Percentiles rank a stretch among this genome's conserved stretches.
Evolutionary conservation across 73 alveolate genomes (phyloP).

Genomic region (Tetrahymena malaccensis): DNA sequence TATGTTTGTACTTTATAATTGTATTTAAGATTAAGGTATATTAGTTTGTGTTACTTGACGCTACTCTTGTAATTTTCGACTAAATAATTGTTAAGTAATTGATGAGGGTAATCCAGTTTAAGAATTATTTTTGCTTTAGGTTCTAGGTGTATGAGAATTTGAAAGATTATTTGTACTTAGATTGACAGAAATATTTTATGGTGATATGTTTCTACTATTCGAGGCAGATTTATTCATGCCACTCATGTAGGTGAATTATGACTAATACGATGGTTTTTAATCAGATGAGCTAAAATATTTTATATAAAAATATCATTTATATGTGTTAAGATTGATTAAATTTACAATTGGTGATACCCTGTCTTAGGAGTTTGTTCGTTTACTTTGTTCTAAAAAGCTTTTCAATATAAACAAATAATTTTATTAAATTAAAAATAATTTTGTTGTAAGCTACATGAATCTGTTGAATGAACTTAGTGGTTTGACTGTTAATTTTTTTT

Average conservation of each 20-base stretch:
- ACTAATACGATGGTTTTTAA: not conserved
- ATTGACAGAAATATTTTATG: not conserved
- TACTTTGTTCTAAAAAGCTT: not conserved
- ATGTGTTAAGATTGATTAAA: not conserved
- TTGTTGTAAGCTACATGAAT: not conserved
- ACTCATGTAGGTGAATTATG: not conserved
- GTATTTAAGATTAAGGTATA: not conserved
- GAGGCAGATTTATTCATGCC: not conserved
- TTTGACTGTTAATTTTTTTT: not conserved
- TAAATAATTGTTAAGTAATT: not conserved
- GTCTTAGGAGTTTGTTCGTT: not conserved
- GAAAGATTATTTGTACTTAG: not conserved
- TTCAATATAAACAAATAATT: not conserved
- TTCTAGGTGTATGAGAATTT: not conserved
- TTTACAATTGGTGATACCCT: not conserved
- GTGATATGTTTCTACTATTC: not conserved
- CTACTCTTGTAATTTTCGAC: not conserved
- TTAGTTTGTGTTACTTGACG: not conserved
- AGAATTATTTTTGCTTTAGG: not conserved
- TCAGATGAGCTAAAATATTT: not conserved
- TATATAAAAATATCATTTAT: not conserved
- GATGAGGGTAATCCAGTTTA: not conserved
- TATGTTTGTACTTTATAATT: not conserved
- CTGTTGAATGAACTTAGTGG: not conserved
- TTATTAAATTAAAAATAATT: not conserved